These are phyloP conservation scores for Suillus variegatus DNA, from an alignment of 768 basidiomycete genomes.

Conservation along the genomic window DNA sequence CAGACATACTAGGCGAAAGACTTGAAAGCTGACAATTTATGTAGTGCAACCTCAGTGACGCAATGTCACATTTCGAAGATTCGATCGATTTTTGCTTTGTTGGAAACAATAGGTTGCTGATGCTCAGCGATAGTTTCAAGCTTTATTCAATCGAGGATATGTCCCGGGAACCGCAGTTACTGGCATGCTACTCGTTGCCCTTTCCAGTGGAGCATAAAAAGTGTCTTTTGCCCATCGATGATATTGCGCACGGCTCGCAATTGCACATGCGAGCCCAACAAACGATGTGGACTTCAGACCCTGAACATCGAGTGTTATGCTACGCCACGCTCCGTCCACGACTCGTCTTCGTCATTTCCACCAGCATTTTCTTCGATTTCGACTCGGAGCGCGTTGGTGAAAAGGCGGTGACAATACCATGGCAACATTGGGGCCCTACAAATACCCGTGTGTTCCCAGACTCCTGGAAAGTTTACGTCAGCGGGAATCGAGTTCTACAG, in stretches of 20 bases:
- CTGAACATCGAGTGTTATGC: conserved; percentile 1
- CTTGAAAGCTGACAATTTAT: not conserved
- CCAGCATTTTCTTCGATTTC: not conserved
- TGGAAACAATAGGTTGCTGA: not conserved
- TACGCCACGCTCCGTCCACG: not conserved
- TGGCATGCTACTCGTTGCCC: not conserved
- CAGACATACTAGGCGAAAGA: not conserved
- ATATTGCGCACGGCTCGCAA: not conserved
- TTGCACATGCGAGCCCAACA: not conserved
- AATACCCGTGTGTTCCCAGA: conserved; percentile 1
- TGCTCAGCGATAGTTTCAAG: not conserved
- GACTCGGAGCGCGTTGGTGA: not conserved
- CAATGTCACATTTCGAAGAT: not conserved
- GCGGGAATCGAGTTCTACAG: not conserved
- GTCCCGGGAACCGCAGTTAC: not conserved
- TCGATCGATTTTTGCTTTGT: conserved; percentile 5
- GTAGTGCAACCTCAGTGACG: conserved; percentile 2
- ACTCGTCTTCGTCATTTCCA: not conserved
- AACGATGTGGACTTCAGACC: not conserved
- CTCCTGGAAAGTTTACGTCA: not conserved
- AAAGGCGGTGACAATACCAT: not conserved
- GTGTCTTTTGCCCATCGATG: not conserved
- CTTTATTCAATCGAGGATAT: not conserved
- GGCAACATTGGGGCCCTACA: conserved; percentile 7
- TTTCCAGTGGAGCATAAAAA: not conserved